phyloP scores from a whole-genome alignment of 2,329 filamentous ascomycete species.

The Penicillium sp. region DNA sequence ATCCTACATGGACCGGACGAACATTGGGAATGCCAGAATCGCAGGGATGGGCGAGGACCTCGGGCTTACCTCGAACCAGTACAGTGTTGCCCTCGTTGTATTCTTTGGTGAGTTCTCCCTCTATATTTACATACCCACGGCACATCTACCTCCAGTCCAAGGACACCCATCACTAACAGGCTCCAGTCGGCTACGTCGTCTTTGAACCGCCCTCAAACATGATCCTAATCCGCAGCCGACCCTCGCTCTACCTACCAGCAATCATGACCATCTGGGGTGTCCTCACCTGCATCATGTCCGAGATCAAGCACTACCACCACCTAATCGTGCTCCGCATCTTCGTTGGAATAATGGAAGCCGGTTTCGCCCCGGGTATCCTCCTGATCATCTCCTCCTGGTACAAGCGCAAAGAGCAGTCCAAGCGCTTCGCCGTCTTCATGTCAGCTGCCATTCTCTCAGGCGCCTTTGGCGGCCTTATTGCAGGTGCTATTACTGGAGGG shows the following conservation, averaged over 20 bases:
- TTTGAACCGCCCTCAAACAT: slow-evolving; percentile 6
- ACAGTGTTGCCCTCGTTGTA: neutral
- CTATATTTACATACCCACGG: no score
- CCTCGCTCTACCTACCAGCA: neutral
- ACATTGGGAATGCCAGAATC: slow-evolving; percentile 8
- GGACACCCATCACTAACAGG: neutral
- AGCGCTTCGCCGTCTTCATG: slow-evolving; percentile 5
- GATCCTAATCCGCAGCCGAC: neutral
- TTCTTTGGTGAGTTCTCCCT: slow-evolving; percentile 2
- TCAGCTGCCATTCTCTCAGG: neutral
- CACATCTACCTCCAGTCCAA: no score
- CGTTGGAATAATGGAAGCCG: slow-evolving; percentile 4
- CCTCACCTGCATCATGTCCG: neutral
- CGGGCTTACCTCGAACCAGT: neutral
- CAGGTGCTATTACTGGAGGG: neutral
- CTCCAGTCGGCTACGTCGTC: slow-evolving; percentile 3
- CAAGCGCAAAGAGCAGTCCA: neutral
- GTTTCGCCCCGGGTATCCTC: slow-evolving; percentile 4
- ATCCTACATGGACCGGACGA: slow-evolving; percentile 11
- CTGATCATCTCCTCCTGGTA: slow-evolving; percentile 11
- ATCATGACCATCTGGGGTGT: slow-evolving; percentile 6
- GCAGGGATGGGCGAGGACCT: slow-evolving; percentile 8
- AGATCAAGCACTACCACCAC: neutral
- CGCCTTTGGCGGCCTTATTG: slow-evolving; percentile 1
- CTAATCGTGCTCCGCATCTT: neutral